A percentile compares a stretch with the other conserved stretches of the same genome.
These are phyloP conservation scores for Thielaviopsis ethacetica DNA, from an alignment of 2,329 filamentous ascomycete species.

Conservation along the genomic window DNA sequence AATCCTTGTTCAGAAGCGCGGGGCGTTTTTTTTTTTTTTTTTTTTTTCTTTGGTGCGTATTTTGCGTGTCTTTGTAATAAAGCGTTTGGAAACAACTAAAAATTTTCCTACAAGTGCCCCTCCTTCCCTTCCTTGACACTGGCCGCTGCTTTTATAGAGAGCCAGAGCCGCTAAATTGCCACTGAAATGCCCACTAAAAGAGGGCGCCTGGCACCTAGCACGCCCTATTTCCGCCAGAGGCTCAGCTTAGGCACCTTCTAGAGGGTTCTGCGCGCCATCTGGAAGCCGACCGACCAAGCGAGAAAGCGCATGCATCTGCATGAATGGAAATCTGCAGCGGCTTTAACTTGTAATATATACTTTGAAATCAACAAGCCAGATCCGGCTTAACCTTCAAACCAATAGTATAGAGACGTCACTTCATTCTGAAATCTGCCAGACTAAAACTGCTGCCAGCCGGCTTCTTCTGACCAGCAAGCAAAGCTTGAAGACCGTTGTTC, in stretches of 20 bases:
- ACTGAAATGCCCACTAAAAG: not conserved
- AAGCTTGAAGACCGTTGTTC: slow-evolving; percentile 49
- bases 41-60: not conserved
- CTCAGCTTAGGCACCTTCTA: not conserved
- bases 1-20: slow-evolving; percentile 8
- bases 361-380: not conserved
- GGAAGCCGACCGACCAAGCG: not conserved
- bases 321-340: not conserved
- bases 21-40: not conserved
- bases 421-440: slow-evolving; percentile 39
- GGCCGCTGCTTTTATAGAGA: not conserved
- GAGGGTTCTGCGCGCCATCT: not conserved
- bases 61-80: not conserved
- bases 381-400: too few relatives aligned
- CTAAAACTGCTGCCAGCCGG: slow-evolving; percentile 22
- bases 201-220: not conserved
- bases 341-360: not conserved
- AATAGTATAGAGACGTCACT: slow-evolving; percentile 10
- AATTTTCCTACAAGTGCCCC: slow-evolving; percentile 3
- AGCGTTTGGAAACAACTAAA: slow-evolving; percentile 1
- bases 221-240: not conserved
- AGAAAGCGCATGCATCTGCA: not conserved
- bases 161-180: not conserved
- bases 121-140: not conserved
- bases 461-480: slow-evolving; percentile 37